Percentiles rank a stretch among this genome's conserved stretches.
Evolutionary conservation across 2,329 filamentous ascomycete species (phyloP).

Genomic region (Tolypocladium pustulatum): DNA sequence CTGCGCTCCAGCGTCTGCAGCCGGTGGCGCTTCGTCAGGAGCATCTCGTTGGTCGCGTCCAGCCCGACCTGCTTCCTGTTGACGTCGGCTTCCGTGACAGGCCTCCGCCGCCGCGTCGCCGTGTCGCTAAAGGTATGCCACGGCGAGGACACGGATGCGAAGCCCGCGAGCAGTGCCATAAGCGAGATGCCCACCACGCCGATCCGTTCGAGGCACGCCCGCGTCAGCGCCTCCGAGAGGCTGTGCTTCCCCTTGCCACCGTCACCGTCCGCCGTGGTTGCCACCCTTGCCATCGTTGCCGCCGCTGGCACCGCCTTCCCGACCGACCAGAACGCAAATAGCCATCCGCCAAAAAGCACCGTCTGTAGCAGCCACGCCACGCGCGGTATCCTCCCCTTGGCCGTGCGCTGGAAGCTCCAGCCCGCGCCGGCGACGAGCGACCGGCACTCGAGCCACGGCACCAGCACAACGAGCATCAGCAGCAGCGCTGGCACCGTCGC

Average conservation of each 20-base stretch:
- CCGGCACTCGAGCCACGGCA: constrained; percentile 71
- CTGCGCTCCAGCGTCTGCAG: constrained; percentile 62
- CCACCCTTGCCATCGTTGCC: constrained; percentile 8
- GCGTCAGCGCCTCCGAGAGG: constrained; percentile 28
- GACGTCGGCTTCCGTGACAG: constrained; percentile 64
- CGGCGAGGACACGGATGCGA: constrained; percentile 76
- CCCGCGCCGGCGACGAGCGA: constrained; percentile 47
- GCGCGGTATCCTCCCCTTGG: constrained; percentile 44
- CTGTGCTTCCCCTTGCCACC: constrained; percentile 5
- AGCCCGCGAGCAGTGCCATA: constrained; percentile 82
- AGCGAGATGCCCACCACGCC: constrained; percentile 77
- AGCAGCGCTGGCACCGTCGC: constrained; percentile 62
- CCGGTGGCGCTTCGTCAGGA: constrained; percentile 62
- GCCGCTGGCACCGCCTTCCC: constrained; percentile 47
- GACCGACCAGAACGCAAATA: constrained; percentile 67
- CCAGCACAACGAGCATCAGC: constrained; percentile 61
- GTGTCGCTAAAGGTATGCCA: constrained; percentile 73
- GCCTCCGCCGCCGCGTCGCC: constrained; percentile 35
- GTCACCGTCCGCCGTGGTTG: neutral
- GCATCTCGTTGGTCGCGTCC: constrained; percentile 70
- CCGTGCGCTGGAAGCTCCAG: constrained; percentile 49
- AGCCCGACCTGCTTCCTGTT: constrained; percentile 68
- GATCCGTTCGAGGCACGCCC: constrained; percentile 55
- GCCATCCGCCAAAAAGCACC: constrained; percentile 55
- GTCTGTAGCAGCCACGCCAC: constrained; percentile 55